Evolutionary conservation across 78 protist genomes (phyloP).

Genomic region (Dictyostelium purpureum): DNA sequence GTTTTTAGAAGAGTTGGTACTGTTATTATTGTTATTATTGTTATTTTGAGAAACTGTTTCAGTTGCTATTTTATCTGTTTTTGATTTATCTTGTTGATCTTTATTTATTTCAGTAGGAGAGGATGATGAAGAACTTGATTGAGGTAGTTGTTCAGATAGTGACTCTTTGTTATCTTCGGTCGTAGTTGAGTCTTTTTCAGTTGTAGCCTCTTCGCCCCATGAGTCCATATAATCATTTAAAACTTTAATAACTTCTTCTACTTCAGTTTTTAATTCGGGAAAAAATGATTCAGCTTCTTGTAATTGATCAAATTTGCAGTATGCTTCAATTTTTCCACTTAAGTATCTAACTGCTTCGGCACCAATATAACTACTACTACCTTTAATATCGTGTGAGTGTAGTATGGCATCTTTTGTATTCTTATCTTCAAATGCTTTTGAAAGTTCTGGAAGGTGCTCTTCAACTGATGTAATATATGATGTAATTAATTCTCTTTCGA

Average conservation of each 20-base stretch:
- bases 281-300: constrained; percentile 3
- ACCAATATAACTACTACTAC: constrained; percentile 57
- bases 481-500: constrained; percentile 17
- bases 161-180: no score
- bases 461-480: constrained; percentile 46
- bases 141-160: no score
- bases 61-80: no score
- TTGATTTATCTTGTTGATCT: no score
- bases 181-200: neutral
- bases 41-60: no score
- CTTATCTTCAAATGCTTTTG: neutral
- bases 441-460: constrained; percentile 44
- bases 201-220: neutral
- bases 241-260: neutral
- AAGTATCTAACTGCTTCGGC: constrained; percentile 48
- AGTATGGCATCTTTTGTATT: constrained; percentile 32
- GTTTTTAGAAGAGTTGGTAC: neutral
- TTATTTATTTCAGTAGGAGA: no score
- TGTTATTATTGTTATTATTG: no score
- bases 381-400: constrained; percentile 72
- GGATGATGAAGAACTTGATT: no score
- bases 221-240: constrained; percentile 1
- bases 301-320: constrained; percentile 31
- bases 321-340: constrained; percentile 46
- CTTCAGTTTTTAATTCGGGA: constrained; percentile 25